phyloP scores from a whole-genome alignment of 345 rosid genomes.

The Geranium rotundifolium region DNA sequence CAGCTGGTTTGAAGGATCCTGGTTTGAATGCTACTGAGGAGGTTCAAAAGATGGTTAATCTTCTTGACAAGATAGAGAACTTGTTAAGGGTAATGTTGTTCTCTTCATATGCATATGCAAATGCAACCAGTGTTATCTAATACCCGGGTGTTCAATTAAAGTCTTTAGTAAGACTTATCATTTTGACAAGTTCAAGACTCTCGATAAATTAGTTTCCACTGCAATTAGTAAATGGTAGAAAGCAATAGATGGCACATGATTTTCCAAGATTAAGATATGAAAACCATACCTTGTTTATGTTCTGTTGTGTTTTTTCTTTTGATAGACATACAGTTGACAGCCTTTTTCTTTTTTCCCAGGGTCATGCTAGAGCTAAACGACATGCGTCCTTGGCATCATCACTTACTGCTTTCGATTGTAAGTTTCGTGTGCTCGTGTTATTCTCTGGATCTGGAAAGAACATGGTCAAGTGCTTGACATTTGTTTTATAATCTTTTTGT shows the following conservation, averaged over 20 bases:
- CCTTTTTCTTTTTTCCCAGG: slow-evolving; percentile 24
- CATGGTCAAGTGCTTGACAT: neutral
- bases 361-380: slow-evolving; percentile 36
- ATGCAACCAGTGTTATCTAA: no score
- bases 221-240: neutral
- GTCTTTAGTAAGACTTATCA: neutral
- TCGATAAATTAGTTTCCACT: neutral
- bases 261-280: neutral
- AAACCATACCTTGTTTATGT: neutral
- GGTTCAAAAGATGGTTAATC: slow-evolving; percentile 45
- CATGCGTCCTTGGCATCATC: slow-evolving; percentile 35
- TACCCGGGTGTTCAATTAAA: no score
- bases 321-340: slow-evolving; percentile 4
- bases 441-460: neutral
- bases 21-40: slow-evolving; percentile 50
- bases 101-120: neutral
- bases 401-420: slow-evolving; percentile 34
- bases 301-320: neutral
- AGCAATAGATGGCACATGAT: neutral
- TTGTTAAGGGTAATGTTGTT: slow-evolving; percentile 33
- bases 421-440: slow-evolving; percentile 10
- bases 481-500: neutral
- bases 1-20: slow-evolving; percentile 62
- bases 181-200: neutral
- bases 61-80: slow-evolving; percentile 47